Evolutionary conservation across 2,329 filamentous ascomycete genomes (phyloP).

Genomic region (Arthrinium phaeospermum): DNA sequence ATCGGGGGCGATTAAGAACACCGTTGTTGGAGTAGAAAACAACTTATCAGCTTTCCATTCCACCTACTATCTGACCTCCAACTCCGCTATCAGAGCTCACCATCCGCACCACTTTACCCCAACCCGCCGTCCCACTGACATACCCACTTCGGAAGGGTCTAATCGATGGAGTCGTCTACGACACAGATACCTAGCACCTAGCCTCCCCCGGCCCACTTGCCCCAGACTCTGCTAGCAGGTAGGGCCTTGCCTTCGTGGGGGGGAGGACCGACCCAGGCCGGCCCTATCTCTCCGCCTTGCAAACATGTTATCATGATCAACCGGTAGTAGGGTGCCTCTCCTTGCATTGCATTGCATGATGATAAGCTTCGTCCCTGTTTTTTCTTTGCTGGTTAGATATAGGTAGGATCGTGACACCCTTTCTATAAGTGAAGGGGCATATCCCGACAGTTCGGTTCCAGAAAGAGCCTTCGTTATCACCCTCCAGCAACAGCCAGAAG

Average conservation of each 20-base stretch:
- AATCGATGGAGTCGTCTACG: background rate
- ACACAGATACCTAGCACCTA: background rate
- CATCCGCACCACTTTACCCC: background rate
- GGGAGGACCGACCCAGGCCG: background rate
- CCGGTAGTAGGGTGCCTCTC: background rate
- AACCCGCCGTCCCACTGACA: background rate
- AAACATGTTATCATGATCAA: background rate
- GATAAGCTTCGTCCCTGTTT: background rate
- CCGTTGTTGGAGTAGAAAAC: too few relatives aligned
- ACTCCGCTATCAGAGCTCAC: background rate
- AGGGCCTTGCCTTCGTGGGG: background rate
- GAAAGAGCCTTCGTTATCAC: background rate
- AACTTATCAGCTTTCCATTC: too few relatives aligned
- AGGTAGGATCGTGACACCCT: background rate
- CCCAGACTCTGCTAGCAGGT: background rate
- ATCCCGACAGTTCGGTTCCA: constrained; percentile 3
- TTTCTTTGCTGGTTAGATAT: background rate
- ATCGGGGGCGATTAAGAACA: too few relatives aligned
- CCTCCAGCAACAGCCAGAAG: background rate
- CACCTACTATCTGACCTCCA: too few relatives aligned
- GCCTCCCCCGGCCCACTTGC: background rate
- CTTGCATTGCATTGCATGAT: background rate
- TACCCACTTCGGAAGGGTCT: background rate
- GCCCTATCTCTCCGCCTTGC: background rate
- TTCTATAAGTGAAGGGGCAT: background rate